Evolutionary conservation across 2,329 filamentous ascomycete species (phyloP).

Genomic region (Epichloe gansuensis): DNA sequence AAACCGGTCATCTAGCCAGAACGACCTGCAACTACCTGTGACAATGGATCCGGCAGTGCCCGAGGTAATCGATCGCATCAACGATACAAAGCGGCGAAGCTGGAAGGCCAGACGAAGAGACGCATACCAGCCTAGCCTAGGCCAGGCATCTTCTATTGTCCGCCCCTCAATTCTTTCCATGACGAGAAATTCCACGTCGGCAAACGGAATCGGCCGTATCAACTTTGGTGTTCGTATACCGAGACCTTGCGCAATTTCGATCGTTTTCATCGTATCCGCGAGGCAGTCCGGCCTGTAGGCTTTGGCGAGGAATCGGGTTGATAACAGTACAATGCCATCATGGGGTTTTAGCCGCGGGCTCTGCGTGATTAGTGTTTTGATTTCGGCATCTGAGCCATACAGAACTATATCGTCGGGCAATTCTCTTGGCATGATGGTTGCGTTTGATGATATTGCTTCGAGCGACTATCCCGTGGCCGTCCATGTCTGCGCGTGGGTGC

Average conservation of each 20-base stretch:
- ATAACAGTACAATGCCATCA: not conserved
- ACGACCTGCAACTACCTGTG: not conserved
- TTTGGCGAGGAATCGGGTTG: not conserved
- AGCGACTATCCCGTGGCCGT: too few species aligned
- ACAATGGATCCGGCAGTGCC: not conserved
- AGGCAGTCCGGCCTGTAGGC: not conserved
- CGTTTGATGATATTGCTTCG: not conserved
- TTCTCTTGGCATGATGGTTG: not conserved
- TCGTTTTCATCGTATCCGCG: not conserved
- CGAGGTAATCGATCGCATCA: not conserved
- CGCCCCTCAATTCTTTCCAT: not conserved
- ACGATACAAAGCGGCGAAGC: not conserved
- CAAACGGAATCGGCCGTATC: not conserved
- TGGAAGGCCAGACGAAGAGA: not conserved
- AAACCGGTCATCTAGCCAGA: not conserved
- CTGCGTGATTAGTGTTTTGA: not conserved
- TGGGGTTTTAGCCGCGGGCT: not conserved
- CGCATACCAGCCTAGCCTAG: not conserved
- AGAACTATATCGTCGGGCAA: not conserved
- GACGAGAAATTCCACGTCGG: not conserved
- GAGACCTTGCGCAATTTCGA: not conserved
- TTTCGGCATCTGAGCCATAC: not conserved
- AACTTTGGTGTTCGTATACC: not conserved
- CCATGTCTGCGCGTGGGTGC: too few species aligned
- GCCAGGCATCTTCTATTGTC: not conserved